Percentiles rank a stretch among this genome's conserved stretches.
Evolutionary conservation across 106 monocot species (phyloP).

Genomic region (Allium sativum): DNA sequence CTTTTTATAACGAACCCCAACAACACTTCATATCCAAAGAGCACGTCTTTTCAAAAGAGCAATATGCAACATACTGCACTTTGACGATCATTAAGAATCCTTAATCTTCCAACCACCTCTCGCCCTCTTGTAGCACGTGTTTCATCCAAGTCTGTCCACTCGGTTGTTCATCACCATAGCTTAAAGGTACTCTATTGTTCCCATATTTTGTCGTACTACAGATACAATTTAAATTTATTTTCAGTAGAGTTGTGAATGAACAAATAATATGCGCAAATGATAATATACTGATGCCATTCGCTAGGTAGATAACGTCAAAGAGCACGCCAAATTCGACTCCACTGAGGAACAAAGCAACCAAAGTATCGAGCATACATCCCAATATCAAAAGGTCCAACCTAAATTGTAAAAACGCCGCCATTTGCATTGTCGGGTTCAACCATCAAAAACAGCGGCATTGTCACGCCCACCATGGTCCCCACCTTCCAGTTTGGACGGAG

Average conservation of each 20-base stretch:
- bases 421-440: conserved; percentile 26
- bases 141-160: background rate
- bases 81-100: no score
- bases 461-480: conserved; percentile 8
- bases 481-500: conserved; percentile 12
- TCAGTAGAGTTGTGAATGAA: no score
- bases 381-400: background rate
- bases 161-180: background rate
- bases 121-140: background rate
- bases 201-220: no score
- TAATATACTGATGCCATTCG: no score
- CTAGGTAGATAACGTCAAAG: no score
- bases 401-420: conserved; percentile 11
- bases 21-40: no score
- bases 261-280: no score
- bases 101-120: no score
- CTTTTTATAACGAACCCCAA: no score
- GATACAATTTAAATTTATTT: no score
- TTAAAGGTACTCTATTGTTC: background rate
- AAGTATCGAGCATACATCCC: background rate
- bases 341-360: background rate
- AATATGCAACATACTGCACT: no score
- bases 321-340: background rate
- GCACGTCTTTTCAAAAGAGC: no score
- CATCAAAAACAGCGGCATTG: conserved; percentile 12